A percentile compares a stretch with the other conserved stretches of the same genome.
phyloP scores from a whole-genome alignment of 2,329 filamentous ascomycete genomes.

The Alternaria rosae region DNA sequence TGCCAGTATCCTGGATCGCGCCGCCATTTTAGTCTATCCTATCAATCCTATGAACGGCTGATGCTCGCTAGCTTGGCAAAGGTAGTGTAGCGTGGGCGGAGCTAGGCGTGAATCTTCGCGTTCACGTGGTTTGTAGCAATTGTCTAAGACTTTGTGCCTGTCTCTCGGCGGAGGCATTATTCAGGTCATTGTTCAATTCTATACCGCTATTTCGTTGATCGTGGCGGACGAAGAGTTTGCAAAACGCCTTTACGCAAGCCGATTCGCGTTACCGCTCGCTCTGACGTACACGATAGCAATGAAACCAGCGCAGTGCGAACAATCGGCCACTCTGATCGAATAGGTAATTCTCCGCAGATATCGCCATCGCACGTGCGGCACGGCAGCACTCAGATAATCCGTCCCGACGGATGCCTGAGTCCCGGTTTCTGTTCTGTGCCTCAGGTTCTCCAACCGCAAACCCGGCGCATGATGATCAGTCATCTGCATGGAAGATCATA shows the following conservation, averaged over 20 bases:
- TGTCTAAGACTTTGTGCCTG: neutral
- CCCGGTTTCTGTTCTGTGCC: constrained; percentile 38
- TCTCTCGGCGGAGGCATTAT: neutral
- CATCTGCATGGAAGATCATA: constrained; percentile 23
- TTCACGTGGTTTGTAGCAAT: constrained; percentile 28
- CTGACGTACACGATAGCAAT: neutral
- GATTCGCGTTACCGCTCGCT: neutral
- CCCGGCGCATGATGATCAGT: constrained; percentile 14
- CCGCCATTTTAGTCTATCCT: constrained; percentile 20
- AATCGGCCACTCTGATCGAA: constrained; percentile 3
- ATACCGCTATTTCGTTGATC: constrained; percentile 16
- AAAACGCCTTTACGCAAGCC: neutral
- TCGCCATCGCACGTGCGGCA: constrained; percentile 9
- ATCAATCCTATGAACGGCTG: constrained; percentile 28
- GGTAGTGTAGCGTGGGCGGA: constrained; percentile 16
- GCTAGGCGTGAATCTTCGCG: constrained; percentile 9
- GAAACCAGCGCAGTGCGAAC: constrained; percentile 7
- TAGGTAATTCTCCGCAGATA: constrained; percentile 13
- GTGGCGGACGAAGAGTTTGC: neutral
- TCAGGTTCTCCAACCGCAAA: constrained; percentile 25
- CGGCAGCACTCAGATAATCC: constrained; percentile 12
- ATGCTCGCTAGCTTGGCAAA: constrained; percentile 22
- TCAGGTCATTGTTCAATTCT: neutral
- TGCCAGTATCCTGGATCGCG: constrained; percentile 27
- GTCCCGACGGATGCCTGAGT: constrained; percentile 45